Evolutionary conservation across 352 stramenopile species (phyloP).

Genomic region (Globisporangium nodosum): DNA sequence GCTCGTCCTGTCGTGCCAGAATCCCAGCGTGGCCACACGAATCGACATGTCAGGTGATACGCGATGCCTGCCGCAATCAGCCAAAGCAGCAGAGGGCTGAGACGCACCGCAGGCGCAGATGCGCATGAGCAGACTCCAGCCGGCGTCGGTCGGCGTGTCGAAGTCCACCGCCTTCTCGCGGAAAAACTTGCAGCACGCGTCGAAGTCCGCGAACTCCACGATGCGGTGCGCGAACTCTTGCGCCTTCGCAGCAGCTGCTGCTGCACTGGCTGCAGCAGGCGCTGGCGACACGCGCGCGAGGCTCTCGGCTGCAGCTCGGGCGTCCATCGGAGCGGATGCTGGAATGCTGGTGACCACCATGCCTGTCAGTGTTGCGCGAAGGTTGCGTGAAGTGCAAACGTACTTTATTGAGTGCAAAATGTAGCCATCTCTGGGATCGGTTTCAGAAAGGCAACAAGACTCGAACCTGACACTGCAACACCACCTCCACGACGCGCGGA

Average conservation of each 20-base stretch:
- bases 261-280: neutral
- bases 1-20: constrained; percentile 31
- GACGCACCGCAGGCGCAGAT: constrained; percentile 59
- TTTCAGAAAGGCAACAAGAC: constrained; percentile 8
- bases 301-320: neutral
- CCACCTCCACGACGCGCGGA: neutral
- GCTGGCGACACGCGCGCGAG: neutral
- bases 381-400: neutral
- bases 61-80: neutral
- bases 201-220: constrained; percentile 64
- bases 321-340: neutral
- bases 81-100: neutral
- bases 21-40: neutral
- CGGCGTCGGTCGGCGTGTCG: constrained; percentile 43
- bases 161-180: constrained; percentile 54
- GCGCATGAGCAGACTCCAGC: constrained; percentile 80
- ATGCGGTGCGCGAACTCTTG: constrained; percentile 74
- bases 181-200: constrained; percentile 57
- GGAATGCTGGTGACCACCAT: neutral
- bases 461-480: no score
- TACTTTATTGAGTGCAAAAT: constrained; percentile 3
- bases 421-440: constrained; percentile 7
- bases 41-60: neutral
- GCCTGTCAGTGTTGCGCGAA: neutral
- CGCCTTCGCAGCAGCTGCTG: constrained; percentile 16